Base-by-base conservation (phyloP, 805 yeast genomes). In the Saturnispora galanensis region DNA sequence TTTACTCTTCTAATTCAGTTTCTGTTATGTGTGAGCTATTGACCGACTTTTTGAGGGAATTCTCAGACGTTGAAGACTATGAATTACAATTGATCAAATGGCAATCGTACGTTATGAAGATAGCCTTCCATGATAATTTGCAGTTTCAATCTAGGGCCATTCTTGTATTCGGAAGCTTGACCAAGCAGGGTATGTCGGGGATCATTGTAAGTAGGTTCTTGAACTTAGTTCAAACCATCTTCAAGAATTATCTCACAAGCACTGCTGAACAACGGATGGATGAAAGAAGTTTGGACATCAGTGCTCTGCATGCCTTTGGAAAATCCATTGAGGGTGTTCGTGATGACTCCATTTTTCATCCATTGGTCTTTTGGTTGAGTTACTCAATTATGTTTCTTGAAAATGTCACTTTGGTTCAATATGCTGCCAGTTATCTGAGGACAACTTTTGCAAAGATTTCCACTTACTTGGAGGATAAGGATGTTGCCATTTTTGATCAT, bases 111-210 rank as follows among this genome's bases (percentile, higher is more conserved):
- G 74, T 81, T 4, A 66, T 79, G 48, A 80, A 77, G 50, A 73
- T 84, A 15, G 79, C 84, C 0, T 78, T 79, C 54, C 64, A 67
- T 38, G 61, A 67, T 3, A 68, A 70, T 21, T 75, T 85, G 0
- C 72, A 79, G 32, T 68, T 84, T 41, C 84, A 83, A 52, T 74
- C 77, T 5, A 68, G 90, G 44, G 84, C 88, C 0, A 64, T 81
- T 49, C 65, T 84, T 50, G 73, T 84, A 5, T 68, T 84, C 13
- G 93, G 95, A 34, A 76, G 81, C 32, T 59, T 86, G 37, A 72
- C 85, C 0, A 75, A 74, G 48, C 63, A 68, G 10, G 87, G 86
- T 26, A 73, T 82, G 21, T 75, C 76, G 41, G 84, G 80, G 52
- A 66, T 68, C n/a, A 55, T 66, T 52, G 74, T 56, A 11, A 21